A percentile compares a stretch with the other conserved stretches of the same genome.
Conservation (phyloP, 2,329 filamentous ascomycete genomes). For the Cladobotryum mycophilum region DNA sequence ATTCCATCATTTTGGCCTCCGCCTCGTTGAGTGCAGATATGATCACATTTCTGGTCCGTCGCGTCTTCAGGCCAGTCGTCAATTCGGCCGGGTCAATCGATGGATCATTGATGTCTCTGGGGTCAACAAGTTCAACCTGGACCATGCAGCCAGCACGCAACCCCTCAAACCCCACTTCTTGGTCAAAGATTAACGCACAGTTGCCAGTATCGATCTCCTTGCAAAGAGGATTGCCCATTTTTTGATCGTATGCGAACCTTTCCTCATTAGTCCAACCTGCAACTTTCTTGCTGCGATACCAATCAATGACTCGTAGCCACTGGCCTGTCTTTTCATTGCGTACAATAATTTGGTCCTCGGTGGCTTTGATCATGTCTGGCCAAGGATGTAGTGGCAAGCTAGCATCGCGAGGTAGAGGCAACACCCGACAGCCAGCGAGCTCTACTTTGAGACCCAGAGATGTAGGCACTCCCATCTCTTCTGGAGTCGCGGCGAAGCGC, state of each 20-base stretch:
- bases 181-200: conserved; percentile 12
- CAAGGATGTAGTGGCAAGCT: conserved; percentile 14
- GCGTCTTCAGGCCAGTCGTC: not conserved
- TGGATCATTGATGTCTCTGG: not conserved
- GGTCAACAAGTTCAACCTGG: conserved; percentile 4
- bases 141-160: conserved; percentile 9
- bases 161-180: not conserved
- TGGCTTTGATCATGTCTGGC: conserved; percentile 10
- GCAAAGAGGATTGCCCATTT: conserved; percentile 12
- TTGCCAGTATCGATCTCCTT: conserved; percentile 11
- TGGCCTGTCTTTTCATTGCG: conserved; percentile 7
- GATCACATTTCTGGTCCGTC: conserved; percentile 9
- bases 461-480: conserved; percentile 12
- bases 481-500: conserved; percentile 5
- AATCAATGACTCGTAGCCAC: conserved; percentile 17
- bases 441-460: conserved; percentile 13
- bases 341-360: conserved; percentile 14
- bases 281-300: conserved; percentile 17
- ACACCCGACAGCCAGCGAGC: conserved; percentile 12
- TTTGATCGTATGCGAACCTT: conserved; percentile 9
- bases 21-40: conserved; percentile 6
- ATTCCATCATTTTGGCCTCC: conserved; percentile 11
- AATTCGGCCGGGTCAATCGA: not conserved
- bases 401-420: not conserved
- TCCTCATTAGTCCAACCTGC: conserved; percentile 14